Evolutionary conservation across 106 monocot species (phyloP), one percentile per base, ranked within the genome.

Genomic region (Phalaenopsis aphrodite): DNA sequence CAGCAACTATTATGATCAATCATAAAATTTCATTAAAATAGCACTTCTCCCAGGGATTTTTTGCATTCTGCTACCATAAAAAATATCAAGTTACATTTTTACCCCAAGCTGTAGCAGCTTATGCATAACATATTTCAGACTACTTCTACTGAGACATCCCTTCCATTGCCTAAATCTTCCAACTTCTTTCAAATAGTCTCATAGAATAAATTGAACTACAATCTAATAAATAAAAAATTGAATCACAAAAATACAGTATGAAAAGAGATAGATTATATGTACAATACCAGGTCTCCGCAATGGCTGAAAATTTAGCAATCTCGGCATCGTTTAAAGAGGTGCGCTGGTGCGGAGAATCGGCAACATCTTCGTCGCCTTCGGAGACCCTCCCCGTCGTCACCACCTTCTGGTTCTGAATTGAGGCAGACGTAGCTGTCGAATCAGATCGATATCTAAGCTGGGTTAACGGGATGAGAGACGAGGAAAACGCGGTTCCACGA

Each of bases 201-300:
- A 61, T 69, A 69, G 3, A 15, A 38, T 4, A 39, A 69, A 69
- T 38, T 4, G 4, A 3, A 69, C 10, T 69, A 12, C 10, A 69
- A 69, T 15, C 23, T 36, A 61, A 61, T 5, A 38, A n/a, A 69
- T 11, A 39, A 69, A 12, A 38, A 39, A 14, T 14, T 39, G 39
- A 39, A 21, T 2, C 8, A 21, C 21, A 23, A 61, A 30, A 61
- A 61, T n/a, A 21, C 14, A 69, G 2, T 65, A 23, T 0, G 24
- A 65, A 65, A 2, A 19, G 21, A 65, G 64, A 23, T 65, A 65
- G 64, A 8, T 65, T 65, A 71, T 3, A 71, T 41, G 41, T 38
- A 41, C 15, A 71, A 74, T 30, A 95, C 95, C 93, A 96, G 36
- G 96, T 96, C 58, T 96, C 91, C 19, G 96, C 89, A 79, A 96